Conservation (phyloP, 1,284 basidiomycete species). For the Trametes versicolor region DNA sequence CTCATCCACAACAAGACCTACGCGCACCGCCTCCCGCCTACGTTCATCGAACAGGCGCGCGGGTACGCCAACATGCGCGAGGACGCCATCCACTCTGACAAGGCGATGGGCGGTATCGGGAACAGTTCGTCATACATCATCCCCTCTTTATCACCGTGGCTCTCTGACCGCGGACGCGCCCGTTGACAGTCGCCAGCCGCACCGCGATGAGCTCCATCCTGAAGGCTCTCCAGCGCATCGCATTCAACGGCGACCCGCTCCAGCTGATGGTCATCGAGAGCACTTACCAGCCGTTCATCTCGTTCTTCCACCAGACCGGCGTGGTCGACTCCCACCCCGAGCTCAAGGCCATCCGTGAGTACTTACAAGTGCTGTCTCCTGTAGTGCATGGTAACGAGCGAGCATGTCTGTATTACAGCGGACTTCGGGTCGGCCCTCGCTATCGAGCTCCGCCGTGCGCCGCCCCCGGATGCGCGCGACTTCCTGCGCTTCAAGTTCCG, state of each 20-base stretch:
- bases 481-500: conserved; percentile 87
- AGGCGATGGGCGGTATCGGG: conserved; percentile 70
- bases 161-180: conserved; percentile 8
- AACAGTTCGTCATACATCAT: conserved; percentile 60
- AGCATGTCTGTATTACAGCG: conserved; percentile 52
- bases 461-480: conserved; percentile 78
- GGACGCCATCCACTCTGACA: conserved; percentile 76
- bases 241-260: conserved; percentile 81
- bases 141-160: neutral
- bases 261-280: conserved; percentile 80
- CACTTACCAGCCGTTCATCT: conserved; percentile 91
- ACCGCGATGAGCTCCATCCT: conserved; percentile 80
- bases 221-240: conserved; percentile 74
- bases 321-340: conserved; percentile 65
- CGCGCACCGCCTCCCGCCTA: conserved; percentile 75
- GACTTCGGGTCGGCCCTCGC: conserved; percentile 82
- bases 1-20: conserved; percentile 84
- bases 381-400: no score
- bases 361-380: neutral
- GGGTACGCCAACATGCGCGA: conserved; percentile 83
- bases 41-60: conserved; percentile 74
- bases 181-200: conserved; percentile 74
- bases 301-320: conserved; percentile 83
- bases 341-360: conserved; percentile 69
- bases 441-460: conserved; percentile 80